Percentiles rank a stretch among this genome's conserved stretches.
Conservation (phyloP, 371 early-diverging fungal genomes). For the Chytridium lagenaria region DNA sequence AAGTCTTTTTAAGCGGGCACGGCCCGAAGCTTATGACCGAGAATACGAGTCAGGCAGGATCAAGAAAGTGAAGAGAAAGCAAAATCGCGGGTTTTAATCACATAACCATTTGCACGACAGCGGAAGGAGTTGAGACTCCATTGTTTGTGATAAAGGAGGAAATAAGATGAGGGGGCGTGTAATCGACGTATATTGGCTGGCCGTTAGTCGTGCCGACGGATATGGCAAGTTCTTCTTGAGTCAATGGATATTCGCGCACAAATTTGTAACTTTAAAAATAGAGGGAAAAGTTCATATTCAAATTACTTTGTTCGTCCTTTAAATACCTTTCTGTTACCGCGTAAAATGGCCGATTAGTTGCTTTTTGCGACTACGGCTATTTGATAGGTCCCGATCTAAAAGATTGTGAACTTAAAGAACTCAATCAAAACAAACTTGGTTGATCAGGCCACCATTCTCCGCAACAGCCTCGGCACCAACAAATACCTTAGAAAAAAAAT, state of each 20-base stretch:
- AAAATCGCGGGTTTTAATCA: neutral
- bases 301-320: neutral
- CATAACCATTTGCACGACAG: slow-evolving; percentile 58
- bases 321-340: slow-evolving; percentile 89
- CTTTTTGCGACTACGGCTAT: slow-evolving; percentile 93
- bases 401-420: neutral
- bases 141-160: slow-evolving; percentile 90
- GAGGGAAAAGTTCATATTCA: too few relatives aligned
- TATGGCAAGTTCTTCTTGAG: slow-evolving; percentile 57
- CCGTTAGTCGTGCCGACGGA: slow-evolving; percentile 33
- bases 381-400: slow-evolving; percentile 85
- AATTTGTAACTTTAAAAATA: slow-evolving; percentile 84
- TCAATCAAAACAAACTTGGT: slow-evolving; percentile 66
- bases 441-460: slow-evolving; percentile 96
- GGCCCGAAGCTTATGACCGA: slow-evolving; percentile 35
- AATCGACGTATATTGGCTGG: slow-evolving; percentile 71
- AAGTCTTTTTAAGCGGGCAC: too few relatives aligned
- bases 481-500: slow-evolving; percentile 61
- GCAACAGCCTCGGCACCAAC: slow-evolving; percentile 98
- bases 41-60: slow-evolving; percentile 42
- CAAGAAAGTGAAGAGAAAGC: slow-evolving; percentile 34
- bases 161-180: slow-evolving; percentile 93
- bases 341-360: slow-evolving; percentile 92
- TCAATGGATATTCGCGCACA: slow-evolving; percentile 58
- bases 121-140: slow-evolving; percentile 93